Evolutionary conservation across 2,329 filamentous ascomycete genomes (phyloP), one percentile per base, ranked within the genome.

Genomic region (Aureobasidium pullulans): DNA sequence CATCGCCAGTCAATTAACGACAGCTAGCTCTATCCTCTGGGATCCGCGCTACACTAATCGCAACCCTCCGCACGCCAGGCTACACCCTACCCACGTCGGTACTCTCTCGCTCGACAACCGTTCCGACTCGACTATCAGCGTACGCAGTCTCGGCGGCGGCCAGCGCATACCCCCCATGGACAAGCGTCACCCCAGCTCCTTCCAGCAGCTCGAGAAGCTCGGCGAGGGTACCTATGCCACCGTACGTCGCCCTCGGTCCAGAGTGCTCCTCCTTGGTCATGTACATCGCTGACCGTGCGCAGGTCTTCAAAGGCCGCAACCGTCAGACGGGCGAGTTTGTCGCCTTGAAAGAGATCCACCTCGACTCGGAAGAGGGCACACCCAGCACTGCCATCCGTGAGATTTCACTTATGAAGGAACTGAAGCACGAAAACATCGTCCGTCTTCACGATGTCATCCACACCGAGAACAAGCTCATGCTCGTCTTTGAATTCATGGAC

Each of bases 401-500:
- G 75, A 99, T 99, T 69, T 96, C 92, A 1, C 82, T 99, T 60
- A 97, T 99, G 94, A 99, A 99, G 77, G 94, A 99, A 76, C 83
- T 99, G 66, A 97, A 97, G 76, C 94, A 99, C 75, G 92, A 96
- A 73, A 97, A 96, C 72, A 97, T 99, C 66, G 92, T 99, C 68
- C 90, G 88, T 61, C 85, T 99, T 5, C 90, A 97, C 81, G 94
- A 99, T 80, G 94, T 99, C 60, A 97, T 99, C 69, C 94, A 99
- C 75, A 99, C 94, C 61, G 94, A 99, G 79, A 99, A 97, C 77
- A 99, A 99, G 75, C 85, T 99, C 60, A 99, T 99, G 94, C 86
- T 99, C 42, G 94, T 99, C 9, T 99, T 99, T 68, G 94, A 99
- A 75, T 96, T 87, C 75, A 96, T 99, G 93, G 94, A 99, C 75